Percentiles rank a stretch among this genome's conserved stretches.
phyloP scores from a whole-genome alignment of 179 eudicot species.

The Pouteria campechiana region DNA sequence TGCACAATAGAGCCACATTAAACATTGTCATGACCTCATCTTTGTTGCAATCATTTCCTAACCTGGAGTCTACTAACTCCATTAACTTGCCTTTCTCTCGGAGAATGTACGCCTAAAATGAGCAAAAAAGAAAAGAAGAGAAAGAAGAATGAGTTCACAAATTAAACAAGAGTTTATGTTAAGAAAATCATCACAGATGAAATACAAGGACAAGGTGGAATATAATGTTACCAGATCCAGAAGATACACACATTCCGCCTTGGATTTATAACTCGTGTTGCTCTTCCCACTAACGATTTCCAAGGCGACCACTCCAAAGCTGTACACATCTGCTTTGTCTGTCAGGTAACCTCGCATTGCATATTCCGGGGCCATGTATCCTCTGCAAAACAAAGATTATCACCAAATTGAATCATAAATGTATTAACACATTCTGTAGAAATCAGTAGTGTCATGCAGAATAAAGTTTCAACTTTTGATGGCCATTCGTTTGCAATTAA shows the following conservation, averaged over 20 bases:
- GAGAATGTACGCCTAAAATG: constrained; percentile 16
- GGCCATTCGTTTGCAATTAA: no score
- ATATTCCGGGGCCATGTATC: constrained; percentile 42
- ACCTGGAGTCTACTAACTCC: constrained; percentile 25
- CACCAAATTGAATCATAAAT: no score
- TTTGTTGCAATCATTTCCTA: constrained; percentile 15
- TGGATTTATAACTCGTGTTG: constrained; percentile 10
- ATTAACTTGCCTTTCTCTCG: constrained; percentile 13
- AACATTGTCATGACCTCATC: constrained; percentile 11
- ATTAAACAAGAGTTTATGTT: not conserved
- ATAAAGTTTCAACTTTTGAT: no score
- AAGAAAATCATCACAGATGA: constrained; percentile 8
- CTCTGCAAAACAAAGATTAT: constrained; percentile 11
- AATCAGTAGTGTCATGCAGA: no score
- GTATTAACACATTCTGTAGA: no score
- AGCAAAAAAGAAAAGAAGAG: not conserved
- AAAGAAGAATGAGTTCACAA: not conserved
- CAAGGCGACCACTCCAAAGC: constrained; percentile 26
- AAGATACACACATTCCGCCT: constrained; percentile 15
- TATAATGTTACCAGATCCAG: constrained; percentile 26
- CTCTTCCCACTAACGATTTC: constrained; percentile 30
- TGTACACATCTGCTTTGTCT: constrained; percentile 35
- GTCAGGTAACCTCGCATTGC: constrained; percentile 33
- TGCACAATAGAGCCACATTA: constrained; percentile 17
- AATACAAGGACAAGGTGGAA: not conserved